phyloP scores from a whole-genome alignment of 345 rosid species.

The Carallia pectinifolia region DNA sequence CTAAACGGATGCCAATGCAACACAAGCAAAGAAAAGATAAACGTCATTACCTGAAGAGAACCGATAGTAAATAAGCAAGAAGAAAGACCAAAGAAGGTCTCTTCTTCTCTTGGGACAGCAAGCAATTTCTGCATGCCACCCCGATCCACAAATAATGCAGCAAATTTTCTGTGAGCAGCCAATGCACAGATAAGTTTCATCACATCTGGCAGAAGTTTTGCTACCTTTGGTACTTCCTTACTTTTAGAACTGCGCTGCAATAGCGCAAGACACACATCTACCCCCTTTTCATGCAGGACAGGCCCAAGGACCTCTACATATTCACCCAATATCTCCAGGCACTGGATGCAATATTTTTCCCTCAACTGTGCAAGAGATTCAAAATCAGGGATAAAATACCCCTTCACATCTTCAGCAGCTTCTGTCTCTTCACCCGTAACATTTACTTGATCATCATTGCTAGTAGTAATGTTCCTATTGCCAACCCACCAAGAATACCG shows the following conservation, averaged over 20 bases:
- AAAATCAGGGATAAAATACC: constrained; percentile 62
- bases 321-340: constrained; percentile 89
- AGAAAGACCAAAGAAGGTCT: constrained; percentile 83
- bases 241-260: constrained; percentile 60
- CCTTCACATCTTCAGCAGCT: constrained; percentile 47
- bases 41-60: constrained; percentile 73
- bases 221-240: constrained; percentile 44
- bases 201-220: constrained; percentile 75
- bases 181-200: constrained; percentile 97
- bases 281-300: constrained; percentile 95
- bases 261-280: constrained; percentile 83
- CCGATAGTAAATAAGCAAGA: constrained; percentile 90
- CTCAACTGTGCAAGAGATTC: constrained; percentile 75
- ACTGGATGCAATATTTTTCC: constrained; percentile 91
- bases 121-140: constrained; percentile 95
- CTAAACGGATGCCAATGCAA: background rate
- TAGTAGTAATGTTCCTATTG: constrained; percentile 49
- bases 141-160: constrained; percentile 95
- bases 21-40: constrained; percentile 6
- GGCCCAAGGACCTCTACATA: constrained; percentile 98
- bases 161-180: constrained; percentile 97
- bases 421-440: constrained; percentile 37
- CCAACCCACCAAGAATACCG: constrained; percentile 26
- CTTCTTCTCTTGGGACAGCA: constrained; percentile 68
- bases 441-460: constrained; percentile 39